Base-by-base conservation (phyloP, 2,329 filamentous ascomycete genomes). In the Colletotrichum sp. region DNA sequence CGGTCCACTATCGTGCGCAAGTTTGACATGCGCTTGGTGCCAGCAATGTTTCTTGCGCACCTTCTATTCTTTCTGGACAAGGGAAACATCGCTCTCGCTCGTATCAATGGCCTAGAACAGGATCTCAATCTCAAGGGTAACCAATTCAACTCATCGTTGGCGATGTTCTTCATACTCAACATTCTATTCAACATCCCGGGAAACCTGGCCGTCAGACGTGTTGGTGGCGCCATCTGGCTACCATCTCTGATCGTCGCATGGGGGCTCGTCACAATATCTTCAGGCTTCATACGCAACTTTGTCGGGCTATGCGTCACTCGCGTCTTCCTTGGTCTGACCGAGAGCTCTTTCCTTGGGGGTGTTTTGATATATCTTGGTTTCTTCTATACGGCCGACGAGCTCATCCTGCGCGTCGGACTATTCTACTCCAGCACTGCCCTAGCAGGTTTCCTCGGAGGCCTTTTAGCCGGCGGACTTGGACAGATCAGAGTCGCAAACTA, bases 291-390 rank as follows among this genome's bases (percentile, higher is more conserved):
- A 67, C 79, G 72, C 10, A 77, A 76, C 13, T 80, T 80, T 44
- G 63, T 57, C 21, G 77, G 79, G 8, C 71, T 81, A 15, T 79
- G 78, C 30, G 44, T 77, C n/a, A 78, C 77, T 16, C 78, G 80
- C 1, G 57, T 78, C 3, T 75, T 81, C 4, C 77, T 81, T 36
- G 80, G 80, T 9, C 55, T 80, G 18, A 71, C 78, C 0, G 80
- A 81, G 67, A 78, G 79, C 52, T 78, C 77, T 15, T 80, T 81
- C 39, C 74, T 81, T 2, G 79, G 80, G 1, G 77, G 79, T 6
- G 79, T 79, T 3, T 68, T 81, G 39, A 68, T 81, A 5, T 80
- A 80, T 34, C 77, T 81, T n/a, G 79, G 76, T 16, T 80, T 81
- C 64, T 81, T 81, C 64, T 81, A 81, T 34, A 79, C 77, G 3